phyloP scores from a whole-genome alignment of 192 early-diverging fungal species.

The Mortierella hygrophila region DNA sequence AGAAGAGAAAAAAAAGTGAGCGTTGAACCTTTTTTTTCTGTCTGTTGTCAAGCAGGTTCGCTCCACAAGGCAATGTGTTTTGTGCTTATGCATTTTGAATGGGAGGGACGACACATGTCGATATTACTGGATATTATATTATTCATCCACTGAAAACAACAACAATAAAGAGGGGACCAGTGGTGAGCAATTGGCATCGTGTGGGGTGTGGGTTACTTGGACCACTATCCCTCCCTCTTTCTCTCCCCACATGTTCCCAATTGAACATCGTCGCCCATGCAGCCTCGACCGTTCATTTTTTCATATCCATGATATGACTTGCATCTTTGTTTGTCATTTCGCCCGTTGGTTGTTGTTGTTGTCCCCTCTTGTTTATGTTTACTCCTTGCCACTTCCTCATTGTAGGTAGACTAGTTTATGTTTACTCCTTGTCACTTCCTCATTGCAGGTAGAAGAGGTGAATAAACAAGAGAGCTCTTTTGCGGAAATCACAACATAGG shows the following conservation, averaged over 20 bases:
- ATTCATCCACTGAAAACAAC: background rate
- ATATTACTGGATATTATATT: background rate
- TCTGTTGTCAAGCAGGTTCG: background rate
- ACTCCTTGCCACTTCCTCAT: background rate
- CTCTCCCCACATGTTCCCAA: background rate
- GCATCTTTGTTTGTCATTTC: background rate
- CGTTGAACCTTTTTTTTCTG: background rate
- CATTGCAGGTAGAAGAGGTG: background rate
- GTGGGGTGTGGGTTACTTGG: background rate
- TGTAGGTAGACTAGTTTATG: background rate
- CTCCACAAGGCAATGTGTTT: background rate
- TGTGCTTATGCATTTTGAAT: background rate
- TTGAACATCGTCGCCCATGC: background rate
- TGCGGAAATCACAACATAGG: background rate
- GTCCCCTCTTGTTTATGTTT: background rate
- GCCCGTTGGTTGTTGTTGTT: background rate
- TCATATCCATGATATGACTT: background rate
- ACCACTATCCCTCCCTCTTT: background rate
- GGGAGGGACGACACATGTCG: background rate
- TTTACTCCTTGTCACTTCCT: background rate
- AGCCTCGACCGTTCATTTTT: background rate
- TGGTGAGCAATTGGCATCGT: background rate
- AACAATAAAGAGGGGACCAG: background rate
- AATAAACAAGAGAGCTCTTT: background rate
- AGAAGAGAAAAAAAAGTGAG: background rate